A percentile compares a stretch with the other conserved stretches of the same genome.
Evolutionary conservation across 768 basidiomycete species (phyloP).

Genomic region (Leccinum subgranulosum): DNA sequence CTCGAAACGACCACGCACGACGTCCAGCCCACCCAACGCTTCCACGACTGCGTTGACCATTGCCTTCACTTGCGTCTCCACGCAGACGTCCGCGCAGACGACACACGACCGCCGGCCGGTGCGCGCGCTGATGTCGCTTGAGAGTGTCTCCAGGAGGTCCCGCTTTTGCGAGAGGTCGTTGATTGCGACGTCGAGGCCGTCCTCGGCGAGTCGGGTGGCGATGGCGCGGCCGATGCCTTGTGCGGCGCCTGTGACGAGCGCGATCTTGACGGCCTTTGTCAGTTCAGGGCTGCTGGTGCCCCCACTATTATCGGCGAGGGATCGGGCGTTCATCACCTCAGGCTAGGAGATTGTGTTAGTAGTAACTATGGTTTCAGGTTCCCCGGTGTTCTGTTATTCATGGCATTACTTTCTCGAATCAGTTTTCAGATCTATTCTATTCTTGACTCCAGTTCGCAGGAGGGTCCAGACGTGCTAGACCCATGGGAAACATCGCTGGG

Average conservation of each 20-base stretch:
- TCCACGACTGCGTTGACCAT: background rate
- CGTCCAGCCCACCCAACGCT: background rate
- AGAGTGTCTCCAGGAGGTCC: background rate
- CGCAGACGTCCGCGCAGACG: background rate
- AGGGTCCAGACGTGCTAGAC: too few species aligned
- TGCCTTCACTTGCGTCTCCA: background rate
- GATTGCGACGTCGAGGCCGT: background rate
- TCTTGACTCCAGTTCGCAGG: too few species aligned
- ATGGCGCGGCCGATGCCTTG: conserved; percentile 49
- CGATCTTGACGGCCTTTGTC: conserved; percentile 18
- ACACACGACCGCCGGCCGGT: background rate
- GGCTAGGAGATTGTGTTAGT: too few species aligned
- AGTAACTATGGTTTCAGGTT: too few species aligned
- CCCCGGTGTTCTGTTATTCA: too few species aligned
- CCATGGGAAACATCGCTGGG: too few species aligned
- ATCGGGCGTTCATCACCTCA: background rate
- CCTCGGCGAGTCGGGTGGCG: conserved; percentile 35
- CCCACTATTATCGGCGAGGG: background rate
- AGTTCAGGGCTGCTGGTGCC: too few species aligned
- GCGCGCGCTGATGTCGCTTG: background rate
- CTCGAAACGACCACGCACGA: background rate
- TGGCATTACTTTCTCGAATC: too few species aligned
- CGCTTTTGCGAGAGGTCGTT: background rate
- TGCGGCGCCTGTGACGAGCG: conserved; percentile 42
- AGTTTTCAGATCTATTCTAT: too few species aligned